These are phyloP conservation scores for Sclerotinia subarctica DNA, from an alignment of 2,329 filamentous ascomycete species.

Conservation along the genomic window DNA sequence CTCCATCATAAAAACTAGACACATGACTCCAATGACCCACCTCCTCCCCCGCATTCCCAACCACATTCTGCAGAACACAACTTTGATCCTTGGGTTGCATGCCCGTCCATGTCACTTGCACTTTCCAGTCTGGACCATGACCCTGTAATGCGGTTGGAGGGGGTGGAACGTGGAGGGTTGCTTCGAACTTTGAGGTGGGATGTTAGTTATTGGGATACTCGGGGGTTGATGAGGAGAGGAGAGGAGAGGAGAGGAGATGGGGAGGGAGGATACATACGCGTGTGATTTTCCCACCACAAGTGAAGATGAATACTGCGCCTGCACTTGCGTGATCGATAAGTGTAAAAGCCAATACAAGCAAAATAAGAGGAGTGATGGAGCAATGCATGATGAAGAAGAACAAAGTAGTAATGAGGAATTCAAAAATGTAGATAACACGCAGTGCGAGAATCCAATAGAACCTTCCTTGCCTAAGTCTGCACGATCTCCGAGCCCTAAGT, in stretches of 20 bases:
- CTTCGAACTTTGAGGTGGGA: background rate
- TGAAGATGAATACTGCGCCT: constrained; percentile 6
- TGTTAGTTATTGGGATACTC: background rate
- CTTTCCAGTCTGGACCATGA: background rate
- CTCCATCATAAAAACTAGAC: constrained; percentile 16
- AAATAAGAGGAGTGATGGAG: background rate
- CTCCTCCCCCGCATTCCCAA: constrained; percentile 3
- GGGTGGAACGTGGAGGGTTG: background rate
- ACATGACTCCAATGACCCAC: constrained; percentile 13
- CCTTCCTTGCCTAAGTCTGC: background rate
- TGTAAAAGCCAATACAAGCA: background rate
- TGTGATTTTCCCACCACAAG: constrained; percentile 6
- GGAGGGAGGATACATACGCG: background rate
- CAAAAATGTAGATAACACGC: background rate
- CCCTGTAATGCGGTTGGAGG: constrained; percentile 12
- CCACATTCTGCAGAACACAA: constrained; percentile 22
- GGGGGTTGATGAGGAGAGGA: background rate
- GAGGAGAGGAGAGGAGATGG: too few species aligned
- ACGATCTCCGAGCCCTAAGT: too few species aligned
- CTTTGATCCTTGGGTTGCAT: constrained; percentile 23
- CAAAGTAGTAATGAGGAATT: background rate
- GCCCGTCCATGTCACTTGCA: constrained; percentile 8
- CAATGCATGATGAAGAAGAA: background rate
- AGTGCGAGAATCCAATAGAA: background rate
- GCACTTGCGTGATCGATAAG: background rate